These are phyloP conservation scores for Dentipellis fragilis DNA, from an alignment of 768 basidiomycete species.

Conservation along the genomic window DNA sequence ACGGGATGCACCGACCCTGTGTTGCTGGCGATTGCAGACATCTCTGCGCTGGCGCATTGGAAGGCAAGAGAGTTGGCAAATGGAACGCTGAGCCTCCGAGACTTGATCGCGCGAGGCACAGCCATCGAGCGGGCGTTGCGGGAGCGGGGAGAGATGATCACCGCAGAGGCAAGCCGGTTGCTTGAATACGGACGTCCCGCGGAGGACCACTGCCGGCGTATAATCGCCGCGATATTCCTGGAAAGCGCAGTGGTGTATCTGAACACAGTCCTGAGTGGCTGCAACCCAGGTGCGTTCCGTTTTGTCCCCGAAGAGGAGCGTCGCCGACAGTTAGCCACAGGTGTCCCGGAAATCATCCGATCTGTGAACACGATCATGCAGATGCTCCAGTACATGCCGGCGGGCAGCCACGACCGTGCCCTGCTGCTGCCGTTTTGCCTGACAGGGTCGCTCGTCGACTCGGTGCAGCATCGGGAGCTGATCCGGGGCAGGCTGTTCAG, in stretches of 20 bases:
- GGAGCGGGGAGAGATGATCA: constrained; percentile 27
- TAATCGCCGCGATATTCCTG: constrained; percentile 11
- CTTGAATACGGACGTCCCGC: neutral
- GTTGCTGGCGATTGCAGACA: constrained; percentile 65
- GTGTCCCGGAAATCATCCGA: constrained; percentile 13
- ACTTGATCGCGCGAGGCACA: constrained; percentile 65
- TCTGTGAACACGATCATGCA: constrained; percentile 10
- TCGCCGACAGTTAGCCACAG: constrained; percentile 6
- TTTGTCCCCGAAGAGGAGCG: neutral
- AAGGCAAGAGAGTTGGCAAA: constrained; percentile 54
- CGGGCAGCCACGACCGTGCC: constrained; percentile 8
- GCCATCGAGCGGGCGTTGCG: constrained; percentile 58
- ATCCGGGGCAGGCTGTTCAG: constrained; percentile 9
- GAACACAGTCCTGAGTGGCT: constrained; percentile 12
- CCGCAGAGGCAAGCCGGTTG: neutral
- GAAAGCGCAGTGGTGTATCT: constrained; percentile 13
- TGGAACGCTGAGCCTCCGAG: constrained; percentile 61
- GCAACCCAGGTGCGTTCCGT: constrained; percentile 11
- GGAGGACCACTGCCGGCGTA: constrained; percentile 10
- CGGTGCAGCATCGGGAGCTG: constrained; percentile 7
- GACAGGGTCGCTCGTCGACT: constrained; percentile 8
- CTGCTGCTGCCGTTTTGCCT: constrained; percentile 11
- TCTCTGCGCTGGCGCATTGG: constrained; percentile 67
- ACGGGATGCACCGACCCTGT: constrained; percentile 76
- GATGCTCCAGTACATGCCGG: constrained; percentile 9